Percentiles rank a stretch among this genome's conserved stretches.
Evolutionary conservation across 352 stramenopile genomes (phyloP).

Genomic region (Phytophthora pluvialis): DNA sequence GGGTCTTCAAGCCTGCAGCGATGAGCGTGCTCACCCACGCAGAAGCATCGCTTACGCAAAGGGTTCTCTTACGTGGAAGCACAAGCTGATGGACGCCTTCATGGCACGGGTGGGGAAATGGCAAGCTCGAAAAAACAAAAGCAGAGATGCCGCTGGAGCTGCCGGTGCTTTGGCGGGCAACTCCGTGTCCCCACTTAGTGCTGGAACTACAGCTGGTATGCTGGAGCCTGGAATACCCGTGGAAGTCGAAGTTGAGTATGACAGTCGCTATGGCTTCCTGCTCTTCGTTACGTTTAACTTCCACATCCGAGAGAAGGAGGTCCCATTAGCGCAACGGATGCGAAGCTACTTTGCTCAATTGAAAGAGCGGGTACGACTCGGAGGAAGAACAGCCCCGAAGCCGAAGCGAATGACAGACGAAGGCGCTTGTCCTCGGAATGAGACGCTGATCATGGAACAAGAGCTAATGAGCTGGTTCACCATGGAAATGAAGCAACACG

Average conservation of each 20-base stretch:
- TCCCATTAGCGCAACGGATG: constrained; percentile 10
- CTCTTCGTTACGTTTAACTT: constrained; percentile 64
- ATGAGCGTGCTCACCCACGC: constrained; percentile 34
- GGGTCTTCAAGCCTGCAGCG: constrained; percentile 31
- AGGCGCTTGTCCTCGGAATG: background rate
- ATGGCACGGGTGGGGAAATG: constrained; percentile 21
- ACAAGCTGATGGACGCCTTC: constrained; percentile 34
- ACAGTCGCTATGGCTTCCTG: constrained; percentile 59
- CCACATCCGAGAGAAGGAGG: constrained; percentile 33
- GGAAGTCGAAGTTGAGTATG: constrained; percentile 77
- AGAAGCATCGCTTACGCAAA: constrained; percentile 16
- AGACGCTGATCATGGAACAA: constrained; percentile 35
- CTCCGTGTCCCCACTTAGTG: constrained; percentile 27
- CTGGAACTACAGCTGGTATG: constrained; percentile 16
- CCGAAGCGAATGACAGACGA: background rate
- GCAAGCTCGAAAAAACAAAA: constrained; percentile 10
- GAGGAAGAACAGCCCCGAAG: constrained; percentile 18
- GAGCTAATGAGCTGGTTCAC: constrained; percentile 64
- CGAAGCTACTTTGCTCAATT: constrained; percentile 4
- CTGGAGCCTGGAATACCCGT: constrained; percentile 52
- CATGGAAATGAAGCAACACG: constrained; percentile 58
- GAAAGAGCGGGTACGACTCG: constrained; percentile 26
- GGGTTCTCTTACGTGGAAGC: constrained; percentile 30
- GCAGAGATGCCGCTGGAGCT: background rate
- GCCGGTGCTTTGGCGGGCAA: constrained; percentile 21